These are phyloP conservation scores for Xylaria polymorpha DNA, from an alignment of 2,329 filamentous ascomycete genomes.

Conservation along the genomic window DNA sequence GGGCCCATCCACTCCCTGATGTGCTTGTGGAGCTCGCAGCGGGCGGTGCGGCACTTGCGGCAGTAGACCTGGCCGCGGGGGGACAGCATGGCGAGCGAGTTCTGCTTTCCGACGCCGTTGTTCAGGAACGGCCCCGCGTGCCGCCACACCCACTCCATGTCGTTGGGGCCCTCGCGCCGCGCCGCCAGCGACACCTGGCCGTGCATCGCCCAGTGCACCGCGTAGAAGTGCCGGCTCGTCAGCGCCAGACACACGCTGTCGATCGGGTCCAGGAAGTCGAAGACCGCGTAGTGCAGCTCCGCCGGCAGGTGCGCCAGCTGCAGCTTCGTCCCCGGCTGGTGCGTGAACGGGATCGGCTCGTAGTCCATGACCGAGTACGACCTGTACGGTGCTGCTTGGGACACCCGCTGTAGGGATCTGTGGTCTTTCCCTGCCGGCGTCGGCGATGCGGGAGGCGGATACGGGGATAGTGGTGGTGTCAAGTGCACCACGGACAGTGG, in stretches of 20 bases:
- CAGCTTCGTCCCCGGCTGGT: constrained; percentile 59
- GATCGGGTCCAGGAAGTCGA: constrained; percentile 72
- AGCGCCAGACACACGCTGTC: constrained; percentile 72
- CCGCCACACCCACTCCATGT: constrained; percentile 73
- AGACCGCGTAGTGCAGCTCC: constrained; percentile 70
- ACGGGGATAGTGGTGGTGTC: constrained; percentile 31
- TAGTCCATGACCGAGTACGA: constrained; percentile 72
- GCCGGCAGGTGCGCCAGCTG: constrained; percentile 65
- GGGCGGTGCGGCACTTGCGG: constrained; percentile 69
- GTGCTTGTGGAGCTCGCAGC: constrained; percentile 73
- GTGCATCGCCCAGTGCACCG: constrained; percentile 67
- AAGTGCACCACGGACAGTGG: constrained; percentile 24
- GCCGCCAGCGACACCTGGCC: constrained; percentile 67
- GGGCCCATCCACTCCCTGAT: constrained; percentile 70
- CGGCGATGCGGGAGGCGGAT: constrained; percentile 30
- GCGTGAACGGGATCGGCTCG: constrained; percentile 64
- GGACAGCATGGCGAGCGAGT: constrained; percentile 60
- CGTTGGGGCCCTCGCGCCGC: constrained; percentile 69
- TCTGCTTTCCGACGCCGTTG: constrained; percentile 39
- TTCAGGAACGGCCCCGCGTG: constrained; percentile 60
- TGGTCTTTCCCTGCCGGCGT: constrained; percentile 32
- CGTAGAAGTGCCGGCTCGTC: constrained; percentile 67
- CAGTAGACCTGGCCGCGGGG: constrained; percentile 71
- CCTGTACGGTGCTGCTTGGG: constrained; percentile 61
- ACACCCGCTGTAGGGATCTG: constrained; percentile 47